Percentiles rank a stretch among this genome's conserved stretches.
Conservation (phyloP, 2,329 filamentous ascomycete genomes). For the Tolypocladium inflatum region DNA sequence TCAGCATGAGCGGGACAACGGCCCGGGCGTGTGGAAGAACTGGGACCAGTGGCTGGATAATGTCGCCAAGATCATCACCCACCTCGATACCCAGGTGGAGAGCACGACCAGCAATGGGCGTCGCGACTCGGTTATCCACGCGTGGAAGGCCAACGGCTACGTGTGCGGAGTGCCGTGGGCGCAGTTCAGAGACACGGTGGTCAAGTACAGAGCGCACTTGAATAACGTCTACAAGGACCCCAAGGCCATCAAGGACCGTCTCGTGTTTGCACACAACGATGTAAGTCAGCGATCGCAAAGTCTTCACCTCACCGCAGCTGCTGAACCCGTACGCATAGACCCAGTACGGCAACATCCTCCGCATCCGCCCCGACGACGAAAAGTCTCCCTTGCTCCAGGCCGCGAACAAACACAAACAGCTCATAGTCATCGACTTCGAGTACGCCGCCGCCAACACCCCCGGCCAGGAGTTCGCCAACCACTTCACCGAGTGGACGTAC, state of each 20-base stretch:
- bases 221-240: constrained; percentile 59
- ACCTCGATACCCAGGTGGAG: constrained; percentile 49
- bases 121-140: constrained; percentile 22
- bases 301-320: not conserved
- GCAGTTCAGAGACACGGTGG: constrained; percentile 62
- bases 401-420: constrained; percentile 88
- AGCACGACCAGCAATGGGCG: constrained; percentile 18
- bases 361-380: constrained; percentile 54
- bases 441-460: constrained; percentile 84
- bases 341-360: constrained; percentile 96
- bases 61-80: constrained; percentile 49
- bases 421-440: constrained; percentile 97
- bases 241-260: constrained; percentile 56
- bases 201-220: constrained; percentile 71
- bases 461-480: constrained; percentile 91
- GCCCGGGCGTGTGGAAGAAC: constrained; percentile 79
- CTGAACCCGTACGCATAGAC: constrained; percentile 45
- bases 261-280: constrained; percentile 97
- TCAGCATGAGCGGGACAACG: constrained; percentile 64
- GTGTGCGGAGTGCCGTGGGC: constrained; percentile 81
- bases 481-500: constrained; percentile 98
- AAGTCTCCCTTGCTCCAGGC: constrained; percentile 83
- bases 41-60: constrained; percentile 86
- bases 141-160: constrained; percentile 62
- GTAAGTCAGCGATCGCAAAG: constrained; percentile 42